Percentiles rank a stretch among this genome's conserved stretches.
These are phyloP conservation scores for Jaapia argillacea DNA, from an alignment of 768 basidiomycete species.

Conservation along the genomic window DNA sequence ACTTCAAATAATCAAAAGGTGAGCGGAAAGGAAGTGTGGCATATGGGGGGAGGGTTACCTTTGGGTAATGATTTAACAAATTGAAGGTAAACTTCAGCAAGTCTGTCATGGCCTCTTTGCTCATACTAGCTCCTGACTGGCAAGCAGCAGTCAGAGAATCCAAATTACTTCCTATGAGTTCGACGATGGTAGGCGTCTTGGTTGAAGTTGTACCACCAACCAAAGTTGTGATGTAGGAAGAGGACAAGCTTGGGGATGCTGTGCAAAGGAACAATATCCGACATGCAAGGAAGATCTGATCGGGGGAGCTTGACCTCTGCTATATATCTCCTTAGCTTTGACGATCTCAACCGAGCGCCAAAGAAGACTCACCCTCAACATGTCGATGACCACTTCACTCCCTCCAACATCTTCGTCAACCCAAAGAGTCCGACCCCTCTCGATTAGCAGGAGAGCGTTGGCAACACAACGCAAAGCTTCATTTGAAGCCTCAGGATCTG, in stretches of 20 bases:
- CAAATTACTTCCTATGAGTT: constrained; percentile 51
- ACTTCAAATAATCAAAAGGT: not conserved
- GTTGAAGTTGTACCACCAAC: constrained; percentile 56
- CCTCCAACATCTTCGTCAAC: constrained; percentile 52
- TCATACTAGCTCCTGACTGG: constrained; percentile 39
- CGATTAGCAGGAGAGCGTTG: constrained; percentile 67
- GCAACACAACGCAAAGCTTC: constrained; percentile 74
- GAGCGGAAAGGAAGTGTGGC: not conserved
- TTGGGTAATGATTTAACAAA: constrained; percentile 72
- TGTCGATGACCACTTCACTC: no score
- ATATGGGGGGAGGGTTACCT: no score
- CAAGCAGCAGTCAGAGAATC: constrained; percentile 43
- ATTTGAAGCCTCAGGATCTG: constrained; percentile 45
- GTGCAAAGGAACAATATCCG: constrained; percentile 72
- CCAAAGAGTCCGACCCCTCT: constrained; percentile 48
- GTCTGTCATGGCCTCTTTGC: constrained; percentile 71
- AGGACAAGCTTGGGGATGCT: constrained; percentile 37
- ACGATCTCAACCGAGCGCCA: no score
- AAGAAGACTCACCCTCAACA: no score
- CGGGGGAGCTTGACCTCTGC: constrained; percentile 52
- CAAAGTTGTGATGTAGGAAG: constrained; percentile 37
- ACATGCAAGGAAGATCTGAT: constrained; percentile 64
- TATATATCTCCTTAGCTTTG: no score
- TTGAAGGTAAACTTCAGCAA: constrained; percentile 82
- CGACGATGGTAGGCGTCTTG: constrained; percentile 38